Evolutionary conservation across 768 basidiomycete genomes (phyloP).

Genomic region (Glaciozyma antarctica): DNA sequence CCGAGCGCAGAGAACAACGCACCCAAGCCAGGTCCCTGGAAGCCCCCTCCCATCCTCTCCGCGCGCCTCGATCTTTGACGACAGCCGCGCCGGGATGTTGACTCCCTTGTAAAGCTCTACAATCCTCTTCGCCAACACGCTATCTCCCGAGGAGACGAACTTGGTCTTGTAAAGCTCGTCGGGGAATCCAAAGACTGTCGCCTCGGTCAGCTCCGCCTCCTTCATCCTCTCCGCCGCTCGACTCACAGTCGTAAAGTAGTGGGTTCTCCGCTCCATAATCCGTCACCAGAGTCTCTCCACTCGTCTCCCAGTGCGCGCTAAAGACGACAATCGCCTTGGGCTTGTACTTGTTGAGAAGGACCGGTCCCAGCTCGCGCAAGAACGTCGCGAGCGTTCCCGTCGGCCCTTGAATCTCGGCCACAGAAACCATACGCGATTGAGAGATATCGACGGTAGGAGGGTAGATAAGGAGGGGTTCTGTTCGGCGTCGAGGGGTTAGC

Average conservation of each 20-base stretch:
- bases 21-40: constrained; percentile 52
- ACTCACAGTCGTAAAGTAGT: constrained; percentile 53
- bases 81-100: constrained; percentile 44
- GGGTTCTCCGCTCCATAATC: constrained; percentile 71
- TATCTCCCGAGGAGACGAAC: constrained; percentile 60
- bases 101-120: constrained; percentile 53
- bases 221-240: background rate
- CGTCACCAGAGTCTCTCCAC: constrained; percentile 54
- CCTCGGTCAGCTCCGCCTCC: background rate
- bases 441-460: no score
- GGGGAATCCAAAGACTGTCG: constrained; percentile 53
- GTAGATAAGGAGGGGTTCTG: no score
- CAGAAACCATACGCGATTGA: no score
- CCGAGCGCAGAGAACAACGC: background rate
- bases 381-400: constrained; percentile 53
- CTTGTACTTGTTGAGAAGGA: constrained; percentile 57
- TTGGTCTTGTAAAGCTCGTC: constrained; percentile 48
- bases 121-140: constrained; percentile 50
- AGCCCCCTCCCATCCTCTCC: constrained; percentile 60
- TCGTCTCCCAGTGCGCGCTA: constrained; percentile 73
- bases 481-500: no score
- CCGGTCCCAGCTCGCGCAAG: constrained; percentile 39
- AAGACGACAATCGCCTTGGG: constrained; percentile 68
- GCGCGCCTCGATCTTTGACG: constrained; percentile 48
- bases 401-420: constrained; percentile 41